These are phyloP conservation scores for Typha latifolia DNA, from an alignment of 176 grass and related monocot genomes.

Conservation along the genomic window DNA sequence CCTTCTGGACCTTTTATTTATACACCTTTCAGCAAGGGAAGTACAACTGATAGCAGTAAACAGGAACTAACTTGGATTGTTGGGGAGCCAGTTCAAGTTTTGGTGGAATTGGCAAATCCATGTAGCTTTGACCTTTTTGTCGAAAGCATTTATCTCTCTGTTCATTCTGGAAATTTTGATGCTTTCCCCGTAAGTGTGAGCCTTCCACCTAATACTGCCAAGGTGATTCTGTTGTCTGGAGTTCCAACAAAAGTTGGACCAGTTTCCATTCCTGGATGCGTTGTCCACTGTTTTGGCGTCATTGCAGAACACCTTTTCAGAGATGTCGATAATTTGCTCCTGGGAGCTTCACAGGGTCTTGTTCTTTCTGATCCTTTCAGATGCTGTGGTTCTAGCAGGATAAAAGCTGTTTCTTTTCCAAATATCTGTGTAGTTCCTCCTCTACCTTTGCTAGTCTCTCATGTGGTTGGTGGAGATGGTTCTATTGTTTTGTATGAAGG, in stretches of 20 bases:
- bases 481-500: conserved; percentile 97
- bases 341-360: conserved; percentile 92
- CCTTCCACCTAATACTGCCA: conserved; percentile 90
- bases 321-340: conserved; percentile 87
- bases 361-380: conserved; percentile 99
- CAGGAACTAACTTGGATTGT: conserved; percentile 91
- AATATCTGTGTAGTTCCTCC: conserved; percentile 61
- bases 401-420: conserved; percentile 73
- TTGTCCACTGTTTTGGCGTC: conserved; percentile 98
- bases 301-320: conserved; percentile 98
- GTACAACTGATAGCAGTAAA: conserved; percentile 38
- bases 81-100: conserved; percentile 91
- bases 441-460: conserved; percentile 81
- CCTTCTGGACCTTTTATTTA: conserved; percentile 98
- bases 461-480: conserved; percentile 81
- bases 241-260: conserved; percentile 83
- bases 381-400: conserved; percentile 86
- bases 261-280: conserved; percentile 90
- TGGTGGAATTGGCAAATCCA: conserved; percentile 97
- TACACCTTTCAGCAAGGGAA: conserved; percentile 86
- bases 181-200: conserved; percentile 84
- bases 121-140: conserved; percentile 91
- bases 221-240: conserved; percentile 80
- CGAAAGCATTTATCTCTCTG: conserved; percentile 98
- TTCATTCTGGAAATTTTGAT: conserved; percentile 97